Base-by-base conservation (phyloP, 2,329 filamentous ascomycete species). In the Colletotrichum cereale region DNA sequence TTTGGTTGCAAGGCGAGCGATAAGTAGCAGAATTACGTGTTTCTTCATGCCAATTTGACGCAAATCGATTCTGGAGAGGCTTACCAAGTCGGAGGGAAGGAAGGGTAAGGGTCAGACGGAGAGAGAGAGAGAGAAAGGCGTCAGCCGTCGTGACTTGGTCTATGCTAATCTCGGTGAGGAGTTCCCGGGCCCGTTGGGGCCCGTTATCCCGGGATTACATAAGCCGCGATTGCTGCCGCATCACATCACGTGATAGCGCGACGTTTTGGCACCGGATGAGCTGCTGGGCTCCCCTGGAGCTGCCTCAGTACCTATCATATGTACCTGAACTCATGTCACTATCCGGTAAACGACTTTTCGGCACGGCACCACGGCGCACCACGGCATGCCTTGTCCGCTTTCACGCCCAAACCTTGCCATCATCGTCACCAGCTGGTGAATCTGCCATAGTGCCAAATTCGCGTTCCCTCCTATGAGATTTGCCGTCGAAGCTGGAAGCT, bases 161-260 rank as follows among this genome's bases (percentile, higher is more conserved):
- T 36, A 34, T 56, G 34, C 53, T 56, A n/a, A 16, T 16, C 12
- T 56, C 21, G 34, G n/a, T 38, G 34, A 38, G n/a, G 34, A 5
- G 12, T 7, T 11, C 48, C 48, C 21, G 21, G 16, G 2, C 14
- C 12, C 11, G 36, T 38, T 38, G 11, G 21, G 18, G 21, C 5
- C 12, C 38, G 42, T 21, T 21, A 44, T n/a, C 1, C 5, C 14
- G 7, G 21, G n/a, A 53, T 42, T 24, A 53, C 16, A 10, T 40
- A 63, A 63, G 61, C 47, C 3, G 2, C 0, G 29, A 36, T 16
- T 8, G 12, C 8, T 2, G 18, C 12, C 3, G 21, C 3, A 2
- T 16, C 21, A 2, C 0, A 14, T 70, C 71, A 73, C 71, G 71
- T 73, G 71, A 67, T 34, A 48, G 6, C 71, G 71, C 69, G 71